Percentiles rank a stretch among this genome's conserved stretches.
These are phyloP conservation scores for Alternaria postmessia DNA, from an alignment of 2,329 filamentous ascomycete species.

Conservation along the genomic window DNA sequence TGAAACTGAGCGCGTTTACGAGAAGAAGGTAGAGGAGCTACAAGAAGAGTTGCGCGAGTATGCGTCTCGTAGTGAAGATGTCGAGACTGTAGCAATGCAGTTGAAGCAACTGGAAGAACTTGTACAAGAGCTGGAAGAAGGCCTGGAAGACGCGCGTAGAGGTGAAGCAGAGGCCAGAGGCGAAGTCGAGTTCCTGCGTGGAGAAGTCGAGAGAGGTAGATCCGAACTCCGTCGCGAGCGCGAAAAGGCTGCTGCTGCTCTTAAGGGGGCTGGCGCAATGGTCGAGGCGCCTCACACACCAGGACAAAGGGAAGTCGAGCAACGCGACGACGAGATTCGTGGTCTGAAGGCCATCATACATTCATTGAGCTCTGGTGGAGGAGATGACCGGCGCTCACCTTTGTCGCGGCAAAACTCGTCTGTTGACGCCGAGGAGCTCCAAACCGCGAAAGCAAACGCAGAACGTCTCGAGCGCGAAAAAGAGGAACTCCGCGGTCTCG, in stretches of 20 bases:
- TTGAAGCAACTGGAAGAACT: slow-evolving; percentile 95
- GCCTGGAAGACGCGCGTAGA: slow-evolving; percentile 89
- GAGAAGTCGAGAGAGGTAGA: slow-evolving; percentile 90
- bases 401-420: slow-evolving; percentile 39
- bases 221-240: slow-evolving; percentile 87
- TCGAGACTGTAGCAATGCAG: slow-evolving; percentile 88
- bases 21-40: slow-evolving; percentile 87
- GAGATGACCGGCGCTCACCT: slow-evolving; percentile 52
- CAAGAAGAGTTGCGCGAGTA: slow-evolving; percentile 84
- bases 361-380: slow-evolving; percentile 79
- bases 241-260: slow-evolving; percentile 75
- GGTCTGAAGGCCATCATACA: slow-evolving; percentile 98
- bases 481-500: slow-evolving; percentile 74
- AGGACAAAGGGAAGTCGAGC: slow-evolving; percentile 78
- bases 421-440: slow-evolving; percentile 56
- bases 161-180: slow-evolving; percentile 95
- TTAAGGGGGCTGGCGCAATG: slow-evolving; percentile 63
- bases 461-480: slow-evolving; percentile 83
- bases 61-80: slow-evolving; percentile 83
- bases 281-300: slow-evolving; percentile 52
- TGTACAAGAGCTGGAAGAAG: slow-evolving; percentile 95
- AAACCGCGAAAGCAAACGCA: slow-evolving; percentile 65
- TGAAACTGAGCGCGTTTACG: slow-evolving; percentile 95
- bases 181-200: slow-evolving; percentile 93
- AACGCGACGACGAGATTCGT: slow-evolving; percentile 96